A percentile compares a stretch with the other conserved stretches of the same genome.
These are phyloP conservation scores for Pseudogymnoascus sp. DNA, from an alignment of 2,329 filamentous ascomycete genomes.

Conservation along the genomic window DNA sequence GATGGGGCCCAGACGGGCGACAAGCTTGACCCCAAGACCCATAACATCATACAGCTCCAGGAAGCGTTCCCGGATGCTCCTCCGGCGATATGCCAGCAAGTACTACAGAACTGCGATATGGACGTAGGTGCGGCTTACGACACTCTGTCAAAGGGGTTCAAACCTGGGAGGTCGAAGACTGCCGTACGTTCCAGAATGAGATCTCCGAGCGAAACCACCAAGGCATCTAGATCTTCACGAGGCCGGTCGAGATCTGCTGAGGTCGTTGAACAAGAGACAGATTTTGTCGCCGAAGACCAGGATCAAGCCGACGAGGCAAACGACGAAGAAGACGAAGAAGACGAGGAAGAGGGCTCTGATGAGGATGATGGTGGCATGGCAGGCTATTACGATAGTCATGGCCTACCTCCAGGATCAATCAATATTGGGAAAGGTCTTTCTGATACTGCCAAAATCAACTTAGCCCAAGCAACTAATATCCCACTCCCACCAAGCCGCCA, in stretches of 20 bases:
- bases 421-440: slow-evolving; percentile 22
- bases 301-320: slow-evolving; percentile 14
- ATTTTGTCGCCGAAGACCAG: slow-evolving; percentile 19
- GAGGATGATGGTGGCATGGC: slow-evolving; percentile 23
- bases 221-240: neutral
- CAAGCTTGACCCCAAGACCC: neutral
- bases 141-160: slow-evolving; percentile 22
- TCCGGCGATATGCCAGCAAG: slow-evolving; percentile 23
- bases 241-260: neutral
- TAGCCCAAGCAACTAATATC: neutral
- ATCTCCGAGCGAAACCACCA: neutral
- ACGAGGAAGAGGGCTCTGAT: slow-evolving; percentile 17
- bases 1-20: neutral
- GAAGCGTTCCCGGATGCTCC: slow-evolving; percentile 24
- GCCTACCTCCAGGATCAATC: slow-evolving; percentile 26
- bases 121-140: slow-evolving; percentile 24
- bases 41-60: slow-evolving; percentile 23
- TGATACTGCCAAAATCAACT: slow-evolving; percentile 18
- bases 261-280: neutral
- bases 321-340: slow-evolving; percentile 15
- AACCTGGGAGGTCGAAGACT: slow-evolving; percentile 20
- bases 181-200: slow-evolving; percentile 15
- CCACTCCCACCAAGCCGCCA: slow-evolving; percentile 9
- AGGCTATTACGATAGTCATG: slow-evolving; percentile 25
- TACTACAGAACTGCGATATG: slow-evolving; percentile 21